Percentiles rank a stretch among this genome's conserved stretches.
Conservation (phyloP, 495 filamentous ascomycete species). For the Jackrogersella minutella region DNA sequence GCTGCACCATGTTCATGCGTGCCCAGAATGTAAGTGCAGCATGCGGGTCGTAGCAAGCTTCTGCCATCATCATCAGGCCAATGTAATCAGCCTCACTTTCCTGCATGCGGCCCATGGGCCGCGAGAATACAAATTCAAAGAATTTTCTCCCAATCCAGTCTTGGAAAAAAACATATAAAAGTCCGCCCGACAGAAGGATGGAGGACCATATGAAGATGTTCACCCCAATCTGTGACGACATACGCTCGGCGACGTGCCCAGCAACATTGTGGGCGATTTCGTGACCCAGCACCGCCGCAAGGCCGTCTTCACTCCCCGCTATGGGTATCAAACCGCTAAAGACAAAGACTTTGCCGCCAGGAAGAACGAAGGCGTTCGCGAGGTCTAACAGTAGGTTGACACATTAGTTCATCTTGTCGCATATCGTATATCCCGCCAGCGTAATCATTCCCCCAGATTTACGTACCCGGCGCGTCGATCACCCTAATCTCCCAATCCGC, state of each 20-base stretch:
- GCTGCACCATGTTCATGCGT: conserved; percentile 72
- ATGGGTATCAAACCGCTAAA: conserved; percentile 83
- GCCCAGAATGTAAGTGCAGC: conserved; percentile 79
- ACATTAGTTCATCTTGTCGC: conserved; percentile 6
- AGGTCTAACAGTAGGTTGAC: conserved; percentile 27
- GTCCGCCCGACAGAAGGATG: conserved; percentile 58
- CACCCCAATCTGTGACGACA: conserved; percentile 69
- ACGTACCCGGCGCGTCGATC: conserved; percentile 68
- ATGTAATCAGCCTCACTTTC: conserved; percentile 85
- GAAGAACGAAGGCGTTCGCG: conserved; percentile 88
- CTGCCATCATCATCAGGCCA: conserved; percentile 74
- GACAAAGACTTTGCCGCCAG: conserved; percentile 94
- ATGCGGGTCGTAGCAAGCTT: conserved; percentile 72
- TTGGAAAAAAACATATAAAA: conserved; percentile 57
- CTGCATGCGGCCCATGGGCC: conserved; percentile 73
- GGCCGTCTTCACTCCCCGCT: conserved; percentile 72
- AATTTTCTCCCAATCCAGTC: conserved; percentile 52
- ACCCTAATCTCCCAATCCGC: conserved; percentile 86
- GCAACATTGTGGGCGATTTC: conserved; percentile 95
- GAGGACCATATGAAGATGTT: conserved; percentile 59
- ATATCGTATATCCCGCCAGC: not conserved
- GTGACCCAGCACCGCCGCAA: conserved; percentile 88
- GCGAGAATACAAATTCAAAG: conserved; percentile 69
- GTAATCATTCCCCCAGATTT: conserved; percentile 2
- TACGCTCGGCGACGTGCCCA: conserved; percentile 77